Evolutionary conservation across 78 protist genomes (phyloP), one percentile per base, ranked within the genome.

Genomic region (Tieghemostelium lacteum): DNA sequence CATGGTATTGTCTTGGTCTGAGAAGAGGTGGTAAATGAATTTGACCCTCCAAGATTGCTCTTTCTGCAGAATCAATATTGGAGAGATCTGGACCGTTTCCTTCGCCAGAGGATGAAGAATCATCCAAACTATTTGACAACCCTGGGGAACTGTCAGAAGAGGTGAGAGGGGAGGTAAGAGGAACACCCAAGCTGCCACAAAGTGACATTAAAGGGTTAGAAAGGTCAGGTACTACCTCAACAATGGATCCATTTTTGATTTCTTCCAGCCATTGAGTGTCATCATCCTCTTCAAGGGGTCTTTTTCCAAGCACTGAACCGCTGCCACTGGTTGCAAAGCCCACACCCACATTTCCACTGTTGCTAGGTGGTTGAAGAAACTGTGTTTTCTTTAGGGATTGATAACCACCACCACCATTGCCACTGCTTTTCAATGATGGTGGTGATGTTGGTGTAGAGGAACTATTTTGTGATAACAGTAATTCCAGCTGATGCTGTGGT

Each of bases 1-100:
- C 91, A 26, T 83, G 91, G 37, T 83, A 83, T 42, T 83, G 91
- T 34, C 91, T 69, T 45, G 91, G 91, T 83, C 91, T 66, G 50
- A 83, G 63, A 29, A 83, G 50, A 12, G 91, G 91, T 69, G 91
- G 91, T 7, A 83, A 36, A 28, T 83, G 91, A 34, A 83, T 83
- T 83, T 83, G 91, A 67, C 91, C 91, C 31, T 83, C 91, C 33
- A 71, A 52, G 39, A 71, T 71, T 50, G 77, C 77, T 33, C 55
- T 71, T 52, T 71, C 77, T 22, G 77, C 77, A 16, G 77, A 71
- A 22, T 71, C 77, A 1, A 71, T 52, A 52, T 24, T 71, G 1
- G 74, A 40, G 26, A n/a, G 33, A 42, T 40, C 54, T 34, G 74
- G 74, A 67, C 74, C 52, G n/a, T n/a, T n/a, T n/a, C n/a, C 63